These are phyloP conservation scores for Syncephalastrum monosporum DNA, from an alignment of 371 early-diverging fungal genomes.

Conservation along the genomic window DNA sequence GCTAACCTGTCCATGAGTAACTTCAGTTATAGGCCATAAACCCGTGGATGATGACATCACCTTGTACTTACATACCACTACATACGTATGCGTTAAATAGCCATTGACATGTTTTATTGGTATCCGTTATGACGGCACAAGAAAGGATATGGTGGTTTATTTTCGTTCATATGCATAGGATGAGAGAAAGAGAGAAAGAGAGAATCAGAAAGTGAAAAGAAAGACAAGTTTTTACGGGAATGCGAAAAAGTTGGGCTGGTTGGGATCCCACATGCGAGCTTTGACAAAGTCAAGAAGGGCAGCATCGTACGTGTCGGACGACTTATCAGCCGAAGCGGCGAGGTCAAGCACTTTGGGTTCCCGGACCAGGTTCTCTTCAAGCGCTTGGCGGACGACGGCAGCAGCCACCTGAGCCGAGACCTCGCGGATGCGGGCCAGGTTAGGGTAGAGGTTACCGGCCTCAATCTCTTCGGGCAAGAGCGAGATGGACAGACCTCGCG, in stretches of 20 bases:
- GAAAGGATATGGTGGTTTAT: no score
- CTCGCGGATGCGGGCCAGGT: constrained; percentile 79
- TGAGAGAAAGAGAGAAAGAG: no score
- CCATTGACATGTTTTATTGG: no score
- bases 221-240: constrained; percentile 2
- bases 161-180: no score
- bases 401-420: constrained; percentile 78
- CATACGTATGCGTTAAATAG: no score
- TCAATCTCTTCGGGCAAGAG: constrained; percentile 66
- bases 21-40: no score
- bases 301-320: background rate
- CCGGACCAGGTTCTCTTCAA: constrained; percentile 50
- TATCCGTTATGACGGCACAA: no score
- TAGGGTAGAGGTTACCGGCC: constrained; percentile 76
- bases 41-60: no score
- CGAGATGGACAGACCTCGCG: constrained; percentile 80
- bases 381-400: constrained; percentile 69
- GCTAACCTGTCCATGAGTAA: no score
- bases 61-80: no score
- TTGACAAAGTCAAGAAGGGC: constrained; percentile 12
- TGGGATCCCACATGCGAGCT: constrained; percentile 20
- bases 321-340: constrained; percentile 1
- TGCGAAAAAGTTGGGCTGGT: constrained; percentile 9
- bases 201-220: no score
- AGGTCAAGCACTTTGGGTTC: constrained; percentile 2